Percentiles rank a stretch among this genome's conserved stretches.
Conservation (phyloP, 225 moss, liverwort and hornwort genomes). For the Lunularia cruciata region DNA sequence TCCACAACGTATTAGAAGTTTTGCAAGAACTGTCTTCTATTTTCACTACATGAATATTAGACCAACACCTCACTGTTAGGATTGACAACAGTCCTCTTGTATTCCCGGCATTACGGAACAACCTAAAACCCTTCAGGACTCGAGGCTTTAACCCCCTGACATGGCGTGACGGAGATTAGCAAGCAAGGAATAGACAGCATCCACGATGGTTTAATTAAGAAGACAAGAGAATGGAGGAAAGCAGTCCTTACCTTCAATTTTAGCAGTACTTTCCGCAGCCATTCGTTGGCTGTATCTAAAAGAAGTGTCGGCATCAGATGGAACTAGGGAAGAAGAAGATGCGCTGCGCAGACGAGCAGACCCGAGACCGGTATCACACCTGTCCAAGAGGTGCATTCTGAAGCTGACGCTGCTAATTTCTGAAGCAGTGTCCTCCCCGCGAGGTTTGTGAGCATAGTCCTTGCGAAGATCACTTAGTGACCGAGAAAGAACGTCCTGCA, state of each 20-base stretch:
- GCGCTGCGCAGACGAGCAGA: slow-evolving; percentile 34
- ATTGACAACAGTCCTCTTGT: too few species aligned
- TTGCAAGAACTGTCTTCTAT: too few species aligned
- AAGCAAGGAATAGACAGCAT: too few species aligned
- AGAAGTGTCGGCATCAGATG: slow-evolving; percentile 37
- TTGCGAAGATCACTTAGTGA: slow-evolving; percentile 37
- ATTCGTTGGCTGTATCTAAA: slow-evolving; percentile 36
- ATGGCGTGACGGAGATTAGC: too few species aligned
- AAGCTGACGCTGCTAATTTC: slow-evolving; percentile 46
- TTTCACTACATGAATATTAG: too few species aligned
- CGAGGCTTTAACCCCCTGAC: too few species aligned
- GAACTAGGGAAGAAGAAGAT: slow-evolving; percentile 21
- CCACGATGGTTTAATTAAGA: neutral
- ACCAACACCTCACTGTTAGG: too few species aligned
- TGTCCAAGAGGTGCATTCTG: slow-evolving; percentile 45
- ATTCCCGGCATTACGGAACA: too few species aligned
- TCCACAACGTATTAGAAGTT: too few species aligned
- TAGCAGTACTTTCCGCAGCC: slow-evolving; percentile 24
- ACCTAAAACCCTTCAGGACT: too few species aligned
- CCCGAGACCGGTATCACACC: slow-evolving; percentile 41
- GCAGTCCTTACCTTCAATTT: slow-evolving; percentile 9
- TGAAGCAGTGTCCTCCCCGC: slow-evolving; percentile 36
- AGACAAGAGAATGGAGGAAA: neutral
- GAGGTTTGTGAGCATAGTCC: slow-evolving; percentile 18
- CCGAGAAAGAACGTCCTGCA: slow-evolving; percentile 48